Base-by-base conservation (phyloP, 129 eudicot genomes). In the Heracleum sosnowskyi region DNA sequence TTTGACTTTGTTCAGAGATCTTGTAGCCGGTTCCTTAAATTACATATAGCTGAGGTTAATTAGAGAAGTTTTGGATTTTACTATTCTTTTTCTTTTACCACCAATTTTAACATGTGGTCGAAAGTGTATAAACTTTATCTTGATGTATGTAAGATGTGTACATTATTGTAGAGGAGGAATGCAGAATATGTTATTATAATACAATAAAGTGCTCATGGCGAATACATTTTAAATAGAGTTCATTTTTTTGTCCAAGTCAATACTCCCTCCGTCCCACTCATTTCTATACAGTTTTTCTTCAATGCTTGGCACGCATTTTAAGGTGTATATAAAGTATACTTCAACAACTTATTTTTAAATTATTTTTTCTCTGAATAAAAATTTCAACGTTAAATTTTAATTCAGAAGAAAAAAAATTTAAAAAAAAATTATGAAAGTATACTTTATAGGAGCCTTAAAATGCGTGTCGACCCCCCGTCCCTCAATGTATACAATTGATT, bases 71-170 rank as follows among this genome's bases (percentile, higher is more conserved):
- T 60, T 60, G 68, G 68, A 60, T 60, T 33, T 26, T 34, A 3
- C 12, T 11, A 26, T 22, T n/a, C 53, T 16, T 26, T 60, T 60
- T 60, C 31, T 13, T 60, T 26, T 26, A 60, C 68, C 68, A 60
- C 68, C 5, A 60, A 9, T 60, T 60, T 60, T 60, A n/a, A 60
- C 68, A 55, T 55, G 68, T 60, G 68, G 68, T 60, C 68, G n/a
- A 60, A 60, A n/a, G 68, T 26, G 33, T 60, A 60, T n/a, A 60
- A 26, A 10, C 33, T 26, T 24, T 60, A 60, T 60, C 33, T 60
- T 60, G 16, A n/a, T 60, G 10, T 11, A 24, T 60, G 68, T 0
- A 60, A 60, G 4, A 60, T 26, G 68, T 60, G 68, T 60, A 26
- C 33, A 60, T n/a, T 26, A 8, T 57, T n/a, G 15, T 57, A 57